These are phyloP conservation scores for Flueggea neowawraea DNA, from an alignment of 441 rosid genomes.

Conservation along the genomic window DNA sequence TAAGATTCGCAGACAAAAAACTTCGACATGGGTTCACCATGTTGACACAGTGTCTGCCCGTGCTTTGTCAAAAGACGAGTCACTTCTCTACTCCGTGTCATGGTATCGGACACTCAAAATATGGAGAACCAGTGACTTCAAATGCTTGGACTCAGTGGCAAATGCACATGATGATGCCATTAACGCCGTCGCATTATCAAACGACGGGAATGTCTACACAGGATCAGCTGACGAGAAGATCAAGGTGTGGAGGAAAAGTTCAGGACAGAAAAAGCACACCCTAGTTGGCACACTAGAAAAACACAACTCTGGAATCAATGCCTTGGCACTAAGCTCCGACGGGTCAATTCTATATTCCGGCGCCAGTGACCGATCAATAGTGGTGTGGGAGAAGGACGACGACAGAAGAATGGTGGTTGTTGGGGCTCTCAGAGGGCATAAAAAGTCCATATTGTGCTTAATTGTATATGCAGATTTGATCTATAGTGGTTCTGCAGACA, in stretches of 20 bases:
- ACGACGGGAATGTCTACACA: conserved; percentile 65
- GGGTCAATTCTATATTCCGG: conserved; percentile 65
- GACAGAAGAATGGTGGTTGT: conserved; percentile 35
- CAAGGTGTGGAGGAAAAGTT: conserved; percentile 67
- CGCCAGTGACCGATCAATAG: conserved; percentile 59
- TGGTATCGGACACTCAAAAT: conserved; percentile 92
- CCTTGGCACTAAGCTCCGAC: conserved; percentile 57
- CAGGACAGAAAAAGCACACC: conserved; percentile 48
- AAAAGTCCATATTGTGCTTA: conserved; percentile 68
- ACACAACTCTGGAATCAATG: conserved; percentile 82
- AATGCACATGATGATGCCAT: conserved; percentile 89
- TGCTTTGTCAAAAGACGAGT: conserved; percentile 62
- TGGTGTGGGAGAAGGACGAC: conserved; percentile 62
- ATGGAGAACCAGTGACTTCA: conserved; percentile 83
- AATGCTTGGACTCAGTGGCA: conserved; percentile 71
- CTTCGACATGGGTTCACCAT: conserved; percentile 78
- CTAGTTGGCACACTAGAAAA: conserved; percentile 49
- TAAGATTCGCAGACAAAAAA: conserved; percentile 69
- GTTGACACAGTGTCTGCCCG: conserved; percentile 81
- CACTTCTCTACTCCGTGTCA: conserved; percentile 80
- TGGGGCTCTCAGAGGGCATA: conserved; percentile 71
- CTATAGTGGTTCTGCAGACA: conserved; percentile 88
- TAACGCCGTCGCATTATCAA: conserved; percentile 61
- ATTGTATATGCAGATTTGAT: conserved; percentile 53
- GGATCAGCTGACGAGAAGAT: conserved; percentile 85